Conservation (phyloP, 2,329 filamentous ascomycete genomes). For the Ramularia endophylla region DNA sequence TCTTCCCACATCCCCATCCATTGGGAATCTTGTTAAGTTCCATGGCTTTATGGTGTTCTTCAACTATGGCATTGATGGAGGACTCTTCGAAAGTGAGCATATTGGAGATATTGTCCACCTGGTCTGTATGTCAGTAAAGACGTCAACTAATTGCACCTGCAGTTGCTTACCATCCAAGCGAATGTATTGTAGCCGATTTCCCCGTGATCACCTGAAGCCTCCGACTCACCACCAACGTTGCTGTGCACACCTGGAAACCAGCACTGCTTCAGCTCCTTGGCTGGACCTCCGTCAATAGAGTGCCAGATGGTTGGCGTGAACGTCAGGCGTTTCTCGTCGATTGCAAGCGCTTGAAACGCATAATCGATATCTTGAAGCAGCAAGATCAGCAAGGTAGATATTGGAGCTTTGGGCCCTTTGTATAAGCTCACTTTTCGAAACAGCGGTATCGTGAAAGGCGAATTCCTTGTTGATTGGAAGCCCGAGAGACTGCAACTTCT, state of each 20-base stretch:
- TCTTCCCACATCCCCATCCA: slow-evolving; percentile 14
- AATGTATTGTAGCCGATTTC: slow-evolving; percentile 13
- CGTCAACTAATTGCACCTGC: not conserved
- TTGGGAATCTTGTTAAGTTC: slow-evolving; percentile 5
- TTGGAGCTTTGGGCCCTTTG: not conserved
- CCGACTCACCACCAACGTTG: slow-evolving; percentile 33
- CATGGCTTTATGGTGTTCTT: slow-evolving; percentile 7
- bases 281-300: slow-evolving; percentile 26
- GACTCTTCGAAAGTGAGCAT: slow-evolving; percentile 13
- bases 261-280: slow-evolving; percentile 35
- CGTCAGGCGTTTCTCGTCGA: slow-evolving; percentile 32
- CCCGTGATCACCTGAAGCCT: slow-evolving; percentile 2
- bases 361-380: slow-evolving; percentile 25
- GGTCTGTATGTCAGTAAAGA: not conserved
- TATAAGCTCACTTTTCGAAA: slow-evolving; percentile 21
- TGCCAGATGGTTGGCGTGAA: slow-evolving; percentile 34
- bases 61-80: slow-evolving; percentile 6
- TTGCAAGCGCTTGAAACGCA: slow-evolving; percentile 34
- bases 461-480: slow-evolving; percentile 21
- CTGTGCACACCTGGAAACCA: slow-evolving; percentile 40
- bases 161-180: slow-evolving; percentile 13
- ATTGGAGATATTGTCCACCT: slow-evolving; percentile 11
- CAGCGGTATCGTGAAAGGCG: slow-evolving; percentile 39
- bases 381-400: not conserved
- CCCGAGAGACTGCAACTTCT: slow-evolving; percentile 21